Percentiles rank a stretch among this genome's conserved stretches.
Evolutionary conservation across 2,329 filamentous ascomycete genomes (phyloP).

Genomic region (Aspergillus arachidicola): DNA sequence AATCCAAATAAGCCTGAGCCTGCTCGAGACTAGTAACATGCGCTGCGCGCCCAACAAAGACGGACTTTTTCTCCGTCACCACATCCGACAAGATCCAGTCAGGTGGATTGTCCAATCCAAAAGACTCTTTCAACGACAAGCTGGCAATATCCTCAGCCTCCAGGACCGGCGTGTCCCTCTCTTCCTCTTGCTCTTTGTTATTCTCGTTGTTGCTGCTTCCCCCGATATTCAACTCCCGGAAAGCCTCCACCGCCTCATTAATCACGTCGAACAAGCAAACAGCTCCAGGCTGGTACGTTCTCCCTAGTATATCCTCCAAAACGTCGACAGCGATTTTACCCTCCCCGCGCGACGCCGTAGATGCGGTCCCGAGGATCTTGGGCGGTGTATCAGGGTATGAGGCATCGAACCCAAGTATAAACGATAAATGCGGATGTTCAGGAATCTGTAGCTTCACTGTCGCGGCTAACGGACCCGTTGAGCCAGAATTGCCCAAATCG

Average conservation of each 20-base stretch:
- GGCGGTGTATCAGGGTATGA: slow-evolving; percentile 77
- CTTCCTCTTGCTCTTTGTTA: slow-evolving; percentile 16
- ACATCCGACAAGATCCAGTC: slow-evolving; percentile 75
- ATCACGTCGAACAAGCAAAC: slow-evolving; percentile 93
- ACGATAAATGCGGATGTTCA: slow-evolving; percentile 50
- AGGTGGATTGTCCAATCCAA: slow-evolving; percentile 47
- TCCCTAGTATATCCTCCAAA: slow-evolving; percentile 66
- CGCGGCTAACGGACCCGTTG: slow-evolving; percentile 30
- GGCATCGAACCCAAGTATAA: slow-evolving; percentile 66
- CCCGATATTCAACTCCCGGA: slow-evolving; percentile 58
- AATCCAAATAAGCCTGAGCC: slow-evolving; percentile 70
- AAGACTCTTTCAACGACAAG: slow-evolving; percentile 31
- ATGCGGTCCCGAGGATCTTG: slow-evolving; percentile 74
- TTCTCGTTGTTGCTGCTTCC: slow-evolving; percentile 18
- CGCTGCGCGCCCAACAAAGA: slow-evolving; percentile 80
- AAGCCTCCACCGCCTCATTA: slow-evolving; percentile 59
- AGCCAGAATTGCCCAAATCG: slow-evolving; percentile 27
- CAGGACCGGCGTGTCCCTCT: slow-evolving; percentile 11
- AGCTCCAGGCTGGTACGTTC: slow-evolving; percentile 70
- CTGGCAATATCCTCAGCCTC: slow-evolving; percentile 27
- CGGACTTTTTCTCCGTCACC: slow-evolving; percentile 79
- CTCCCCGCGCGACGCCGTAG: slow-evolving; percentile 71
- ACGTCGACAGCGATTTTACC: slow-evolving; percentile 71
- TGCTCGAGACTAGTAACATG: slow-evolving; percentile 69
- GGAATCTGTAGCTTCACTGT: slow-evolving; percentile 68